Conservation (phyloP, 2,329 filamentous ascomycete genomes). For the Colletotrichum sp. region DNA sequence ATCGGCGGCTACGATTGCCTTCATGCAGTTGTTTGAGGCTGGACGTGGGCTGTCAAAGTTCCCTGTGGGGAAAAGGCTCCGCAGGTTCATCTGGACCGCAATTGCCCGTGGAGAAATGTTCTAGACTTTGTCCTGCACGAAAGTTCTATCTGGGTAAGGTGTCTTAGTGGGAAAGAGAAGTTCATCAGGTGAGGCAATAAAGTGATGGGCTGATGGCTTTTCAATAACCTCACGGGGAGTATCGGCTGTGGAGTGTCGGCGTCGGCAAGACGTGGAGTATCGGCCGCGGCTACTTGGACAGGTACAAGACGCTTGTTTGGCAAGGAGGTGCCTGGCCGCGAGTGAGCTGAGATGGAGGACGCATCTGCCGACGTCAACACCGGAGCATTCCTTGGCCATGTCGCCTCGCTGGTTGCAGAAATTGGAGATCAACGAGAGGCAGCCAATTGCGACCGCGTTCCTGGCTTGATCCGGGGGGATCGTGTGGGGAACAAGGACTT, state of each 20-base stretch:
- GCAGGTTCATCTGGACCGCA: not conserved
- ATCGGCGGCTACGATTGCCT: not conserved
- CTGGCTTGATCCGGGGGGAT: not conserved
- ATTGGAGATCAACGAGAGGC: not conserved
- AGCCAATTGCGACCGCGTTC: not conserved
- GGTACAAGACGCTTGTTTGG: not conserved
- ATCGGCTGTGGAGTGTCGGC: not conserved
- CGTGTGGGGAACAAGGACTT: not conserved
- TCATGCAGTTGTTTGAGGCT: not conserved
- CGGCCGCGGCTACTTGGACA: not conserved
- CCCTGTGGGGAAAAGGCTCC: not conserved
- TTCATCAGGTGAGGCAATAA: not conserved
- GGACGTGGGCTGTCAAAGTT: not conserved
- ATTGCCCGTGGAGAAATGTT: not conserved
- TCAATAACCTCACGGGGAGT: not conserved
- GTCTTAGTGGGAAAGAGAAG: not conserved
- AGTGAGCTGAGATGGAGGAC: not conserved
- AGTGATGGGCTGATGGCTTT: rapidly evolving
- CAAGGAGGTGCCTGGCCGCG: not conserved
- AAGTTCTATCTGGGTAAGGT: not conserved
- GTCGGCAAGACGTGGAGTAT: not conserved
- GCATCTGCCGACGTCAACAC: not conserved
- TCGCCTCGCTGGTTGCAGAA: not conserved
- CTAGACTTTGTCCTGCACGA: not conserved
- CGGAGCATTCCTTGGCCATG: not conserved